Evolutionary conservation across 2,329 filamentous ascomycete genomes (phyloP).

Genomic region (Pyrenophora teres): DNA sequence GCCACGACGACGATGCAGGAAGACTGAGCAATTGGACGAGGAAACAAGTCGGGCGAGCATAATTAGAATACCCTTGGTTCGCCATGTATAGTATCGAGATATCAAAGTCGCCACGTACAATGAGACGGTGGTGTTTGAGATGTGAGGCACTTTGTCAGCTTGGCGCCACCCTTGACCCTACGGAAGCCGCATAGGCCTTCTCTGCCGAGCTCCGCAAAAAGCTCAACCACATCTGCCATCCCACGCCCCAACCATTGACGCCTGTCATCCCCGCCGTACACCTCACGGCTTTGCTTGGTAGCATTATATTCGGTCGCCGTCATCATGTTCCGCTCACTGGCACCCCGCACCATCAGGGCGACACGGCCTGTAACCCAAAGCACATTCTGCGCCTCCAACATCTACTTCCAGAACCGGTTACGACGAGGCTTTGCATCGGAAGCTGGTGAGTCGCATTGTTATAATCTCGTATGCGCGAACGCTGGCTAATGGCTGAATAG

Average conservation of each 20-base stretch:
- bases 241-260: slow-evolving; percentile 47
- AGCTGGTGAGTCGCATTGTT: slow-evolving; percentile 50
- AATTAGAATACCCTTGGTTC: slow-evolving; percentile 6
- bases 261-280: slow-evolving; percentile 36
- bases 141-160: slow-evolving; percentile 18
- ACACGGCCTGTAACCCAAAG: slow-evolving; percentile 43
- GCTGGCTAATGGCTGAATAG: slow-evolving; percentile 55
- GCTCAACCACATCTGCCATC: slow-evolving; percentile 44
- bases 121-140: slow-evolving; percentile 7
- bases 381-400: slow-evolving; percentile 48
- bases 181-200: slow-evolving; percentile 22
- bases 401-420: slow-evolving; percentile 57
- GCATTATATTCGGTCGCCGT: slow-evolving; percentile 25
- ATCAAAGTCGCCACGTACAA: not conserved
- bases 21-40: slow-evolving; percentile 27
- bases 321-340: slow-evolving; percentile 59
- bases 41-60: not conserved
- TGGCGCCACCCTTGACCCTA: slow-evolving; percentile 31
- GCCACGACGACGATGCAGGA: slow-evolving; percentile 47
- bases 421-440: slow-evolving; percentile 63
- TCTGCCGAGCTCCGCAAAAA: slow-evolving; percentile 38
- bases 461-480: slow-evolving; percentile 21
- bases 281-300: slow-evolving; percentile 37
- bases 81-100: slow-evolving; percentile 6
- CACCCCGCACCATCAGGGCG: slow-evolving; percentile 55